Evolutionary conservation across 2,329 filamentous ascomycete genomes (phyloP).

Genomic region (Arachnopeziza araneosa): DNA sequence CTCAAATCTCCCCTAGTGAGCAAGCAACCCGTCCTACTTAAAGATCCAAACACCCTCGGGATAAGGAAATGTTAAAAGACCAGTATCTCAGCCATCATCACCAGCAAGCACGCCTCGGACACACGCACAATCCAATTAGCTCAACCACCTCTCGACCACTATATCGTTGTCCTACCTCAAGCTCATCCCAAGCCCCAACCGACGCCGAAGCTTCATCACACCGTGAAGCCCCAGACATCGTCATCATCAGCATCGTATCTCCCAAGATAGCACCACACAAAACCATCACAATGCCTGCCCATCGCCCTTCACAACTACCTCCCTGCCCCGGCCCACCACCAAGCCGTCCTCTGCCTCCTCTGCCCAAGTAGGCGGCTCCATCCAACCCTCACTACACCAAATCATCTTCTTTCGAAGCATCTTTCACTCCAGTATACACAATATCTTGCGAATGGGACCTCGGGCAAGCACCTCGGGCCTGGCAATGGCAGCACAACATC

Average conservation of each 20-base stretch:
- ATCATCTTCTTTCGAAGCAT: conserved; percentile 6
- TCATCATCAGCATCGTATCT: no score
- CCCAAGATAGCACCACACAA: not conserved
- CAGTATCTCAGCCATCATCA: not conserved
- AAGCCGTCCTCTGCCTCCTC: conserved; percentile 58
- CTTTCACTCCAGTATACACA: not conserved
- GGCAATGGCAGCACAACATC: not conserved
- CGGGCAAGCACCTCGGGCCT: not conserved
- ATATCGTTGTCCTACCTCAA: not conserved
- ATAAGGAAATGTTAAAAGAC: not conserved
- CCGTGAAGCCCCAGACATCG: not conserved
- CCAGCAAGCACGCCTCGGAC: not conserved
- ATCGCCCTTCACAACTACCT: conserved; percentile 57
- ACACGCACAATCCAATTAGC: not conserved
- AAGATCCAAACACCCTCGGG: conserved; percentile 16
- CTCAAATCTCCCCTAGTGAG: conserved; percentile 27
- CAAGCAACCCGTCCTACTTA: conserved; percentile 23
- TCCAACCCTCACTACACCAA: not conserved
- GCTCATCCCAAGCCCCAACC: conserved; percentile 2
- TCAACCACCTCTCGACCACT: not conserved
- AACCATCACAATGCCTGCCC: conserved; percentile 45
- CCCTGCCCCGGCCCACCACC: conserved; percentile 62
- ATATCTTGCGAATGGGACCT: not conserved
- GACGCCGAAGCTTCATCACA: conserved; percentile 2
- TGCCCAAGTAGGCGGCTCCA: conserved; percentile 46